Conservation (phyloP, 768 basidiomycete genomes). For the Tylopilus plumbeoviolaceoides region DNA sequence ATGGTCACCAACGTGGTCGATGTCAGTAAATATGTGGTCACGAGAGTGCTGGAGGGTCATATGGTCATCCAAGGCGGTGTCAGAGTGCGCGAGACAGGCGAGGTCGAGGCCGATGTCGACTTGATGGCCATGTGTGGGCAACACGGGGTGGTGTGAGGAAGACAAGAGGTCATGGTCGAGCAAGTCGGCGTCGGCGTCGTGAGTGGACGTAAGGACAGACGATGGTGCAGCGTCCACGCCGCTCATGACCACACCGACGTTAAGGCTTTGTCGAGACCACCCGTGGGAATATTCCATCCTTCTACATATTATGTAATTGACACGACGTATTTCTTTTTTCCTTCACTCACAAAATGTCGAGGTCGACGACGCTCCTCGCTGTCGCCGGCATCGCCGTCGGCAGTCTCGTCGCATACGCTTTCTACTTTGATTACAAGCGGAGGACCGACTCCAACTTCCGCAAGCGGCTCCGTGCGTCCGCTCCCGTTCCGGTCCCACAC, state of each 20-base stretch:
- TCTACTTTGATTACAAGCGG: slow-evolving; percentile 94
- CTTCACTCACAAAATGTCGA: slow-evolving; percentile 17
- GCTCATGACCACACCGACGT: slow-evolving; percentile 36
- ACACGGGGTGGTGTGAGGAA: slow-evolving; percentile 25
- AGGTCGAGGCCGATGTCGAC: slow-evolving; percentile 28
- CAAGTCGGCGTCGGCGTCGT: slow-evolving; percentile 30
- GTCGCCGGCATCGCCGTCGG: slow-evolving; percentile 48
- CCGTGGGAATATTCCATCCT: too few relatives aligned
- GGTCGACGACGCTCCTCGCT: slow-evolving; percentile 38
- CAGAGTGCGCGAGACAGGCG: slow-evolving; percentile 25
- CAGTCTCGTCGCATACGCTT: slow-evolving; percentile 69
- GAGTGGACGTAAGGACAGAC: slow-evolving; percentile 15
- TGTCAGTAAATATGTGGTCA: slow-evolving; percentile 32
- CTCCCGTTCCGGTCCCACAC: not conserved
- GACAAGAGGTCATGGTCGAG: slow-evolving; percentile 32
- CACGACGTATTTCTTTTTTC: not conserved
- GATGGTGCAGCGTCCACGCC: slow-evolving; percentile 36
- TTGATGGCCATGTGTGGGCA: slow-evolving; percentile 31
- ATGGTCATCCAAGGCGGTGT: slow-evolving; percentile 26
- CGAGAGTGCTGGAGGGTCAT: slow-evolving; percentile 29
- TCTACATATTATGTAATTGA: slow-evolving; percentile 23
- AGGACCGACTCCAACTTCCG: slow-evolving; percentile 86
- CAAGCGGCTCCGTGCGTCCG: slow-evolving; percentile 71
- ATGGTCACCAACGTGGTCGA: slow-evolving; percentile 32
- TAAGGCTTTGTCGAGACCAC: slow-evolving; percentile 7